A percentile compares a stretch with the other conserved stretches of the same genome.
These are phyloP conservation scores for Gymnopilus dilepis DNA, from an alignment of 768 basidiomycete species.

Conservation along the genomic window DNA sequence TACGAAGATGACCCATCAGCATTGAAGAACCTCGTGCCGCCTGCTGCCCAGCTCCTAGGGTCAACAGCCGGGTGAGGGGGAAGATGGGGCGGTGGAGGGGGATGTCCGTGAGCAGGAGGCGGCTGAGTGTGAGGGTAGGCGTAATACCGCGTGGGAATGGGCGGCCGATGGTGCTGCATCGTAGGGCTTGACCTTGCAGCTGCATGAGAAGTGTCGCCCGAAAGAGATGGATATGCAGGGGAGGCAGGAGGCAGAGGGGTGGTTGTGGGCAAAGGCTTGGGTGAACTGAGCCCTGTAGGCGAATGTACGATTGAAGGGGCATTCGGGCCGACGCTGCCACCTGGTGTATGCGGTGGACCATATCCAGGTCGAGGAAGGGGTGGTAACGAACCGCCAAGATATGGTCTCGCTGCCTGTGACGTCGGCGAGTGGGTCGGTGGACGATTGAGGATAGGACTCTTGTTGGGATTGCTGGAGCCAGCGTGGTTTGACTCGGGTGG, in stretches of 20 bases:
- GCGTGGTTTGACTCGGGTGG: slow-evolving; percentile 2
- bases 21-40: slow-evolving; percentile 1
- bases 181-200: too few relatives aligned
- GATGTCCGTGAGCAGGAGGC: background rate
- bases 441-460: background rate
- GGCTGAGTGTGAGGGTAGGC: too few relatives aligned
- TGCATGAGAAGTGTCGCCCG: too few relatives aligned
- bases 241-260: slow-evolving; percentile 16
- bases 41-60: background rate
- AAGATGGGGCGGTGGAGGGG: background rate
- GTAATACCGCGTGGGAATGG: too few relatives aligned
- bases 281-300: slow-evolving; percentile 17
- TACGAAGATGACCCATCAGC: slow-evolving; percentile 7
- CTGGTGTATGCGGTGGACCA: slow-evolving; percentile 2
- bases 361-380: slow-evolving; percentile 10
- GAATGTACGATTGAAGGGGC: slow-evolving; percentile 22
- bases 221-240: slow-evolving; percentile 9
- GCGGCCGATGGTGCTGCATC: too few relatives aligned
- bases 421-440: background rate
- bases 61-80: background rate
- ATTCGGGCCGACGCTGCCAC: slow-evolving; percentile 5
- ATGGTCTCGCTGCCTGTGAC: background rate
- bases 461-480: background rate
- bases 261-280: slow-evolving; percentile 19
- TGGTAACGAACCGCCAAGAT: background rate